These are phyloP conservation scores for Thecaphora frezii DNA, from an alignment of 1,284 basidiomycete genomes.

Conservation along the genomic window DNA sequence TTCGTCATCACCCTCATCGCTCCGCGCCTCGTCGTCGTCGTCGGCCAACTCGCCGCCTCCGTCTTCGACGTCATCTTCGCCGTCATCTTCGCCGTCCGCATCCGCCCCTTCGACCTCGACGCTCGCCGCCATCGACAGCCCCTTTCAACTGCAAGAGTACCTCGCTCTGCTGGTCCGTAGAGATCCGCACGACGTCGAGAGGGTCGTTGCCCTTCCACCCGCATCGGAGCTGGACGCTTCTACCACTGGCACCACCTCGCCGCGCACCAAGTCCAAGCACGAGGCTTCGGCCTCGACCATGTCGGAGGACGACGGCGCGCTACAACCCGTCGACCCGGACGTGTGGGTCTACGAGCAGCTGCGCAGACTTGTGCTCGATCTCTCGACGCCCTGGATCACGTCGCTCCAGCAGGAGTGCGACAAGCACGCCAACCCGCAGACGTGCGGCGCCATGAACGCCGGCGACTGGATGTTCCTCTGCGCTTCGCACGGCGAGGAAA, in stretches of 20 bases:
- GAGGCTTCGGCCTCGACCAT: slow-evolving; percentile 6
- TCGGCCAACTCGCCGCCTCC: slow-evolving; percentile 1
- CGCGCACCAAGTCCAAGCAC: slow-evolving; percentile 9
- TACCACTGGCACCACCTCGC: slow-evolving; percentile 6
- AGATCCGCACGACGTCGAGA: slow-evolving; percentile 83
- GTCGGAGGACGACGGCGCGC: slow-evolving; percentile 6
- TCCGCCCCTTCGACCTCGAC: slow-evolving; percentile 2
- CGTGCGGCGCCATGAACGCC: slow-evolving; percentile 95
- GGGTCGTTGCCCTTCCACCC: slow-evolving; percentile 69
- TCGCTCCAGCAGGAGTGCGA: slow-evolving; percentile 78
- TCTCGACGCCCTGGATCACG: slow-evolving; percentile 84
- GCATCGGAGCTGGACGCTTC: slow-evolving; percentile 27
- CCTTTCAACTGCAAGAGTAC: slow-evolving; percentile 93
- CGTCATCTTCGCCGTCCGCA: slow-evolving; percentile 3
- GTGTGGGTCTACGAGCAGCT: slow-evolving; percentile 92
- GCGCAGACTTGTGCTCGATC: slow-evolving; percentile 84
- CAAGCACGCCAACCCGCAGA: slow-evolving; percentile 45
- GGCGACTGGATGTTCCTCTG: slow-evolving; percentile 95
- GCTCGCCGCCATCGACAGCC: slow-evolving; percentile 70
- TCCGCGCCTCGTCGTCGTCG: slow-evolving; percentile 2
- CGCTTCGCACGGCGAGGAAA: slow-evolving; percentile 71
- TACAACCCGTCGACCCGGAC: slow-evolving; percentile 66
- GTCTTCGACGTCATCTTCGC: slow-evolving; percentile 5
- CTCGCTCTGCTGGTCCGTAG: slow-evolving; percentile 80
- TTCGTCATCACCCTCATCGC: slow-evolving; percentile 1